Evolutionary conservation across 1,284 basidiomycete species (phyloP).

Genomic region (Boletellus deceptivus): DNA sequence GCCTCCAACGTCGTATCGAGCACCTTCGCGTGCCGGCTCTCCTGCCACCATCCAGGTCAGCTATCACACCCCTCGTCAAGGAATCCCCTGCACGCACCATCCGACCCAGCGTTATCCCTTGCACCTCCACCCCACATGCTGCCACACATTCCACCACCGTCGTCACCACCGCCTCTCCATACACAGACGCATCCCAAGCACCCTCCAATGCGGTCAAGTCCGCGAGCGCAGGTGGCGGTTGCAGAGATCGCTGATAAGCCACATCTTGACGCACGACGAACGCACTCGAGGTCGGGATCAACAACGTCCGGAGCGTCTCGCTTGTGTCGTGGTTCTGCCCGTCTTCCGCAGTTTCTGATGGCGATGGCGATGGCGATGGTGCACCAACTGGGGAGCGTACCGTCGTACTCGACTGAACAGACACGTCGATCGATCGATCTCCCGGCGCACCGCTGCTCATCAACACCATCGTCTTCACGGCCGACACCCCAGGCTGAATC

Average conservation of each 20-base stretch:
- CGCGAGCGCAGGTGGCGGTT: constrained; percentile 32
- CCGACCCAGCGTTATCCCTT: constrained; percentile 45
- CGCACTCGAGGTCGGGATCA: constrained; percentile 56
- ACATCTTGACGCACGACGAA: constrained; percentile 52
- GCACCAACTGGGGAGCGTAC: not conserved
- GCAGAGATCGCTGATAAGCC: constrained; percentile 44
- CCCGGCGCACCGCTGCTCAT: constrained; percentile 58
- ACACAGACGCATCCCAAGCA: constrained; percentile 50
- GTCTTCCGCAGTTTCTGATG: constrained; percentile 10
- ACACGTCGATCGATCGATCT: constrained; percentile 70
- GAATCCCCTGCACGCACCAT: constrained; percentile 37
- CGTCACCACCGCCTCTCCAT: constrained; percentile 55
- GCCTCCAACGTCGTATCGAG: constrained; percentile 40
- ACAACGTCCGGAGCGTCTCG: constrained; percentile 64
- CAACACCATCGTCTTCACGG: constrained; percentile 59
- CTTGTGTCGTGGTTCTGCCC: constrained; percentile 28
- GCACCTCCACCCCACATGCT: constrained; percentile 54
- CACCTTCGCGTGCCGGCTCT: constrained; percentile 45
- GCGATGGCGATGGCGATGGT: not conserved
- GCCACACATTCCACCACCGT: constrained; percentile 52
- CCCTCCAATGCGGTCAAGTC: constrained; percentile 58
- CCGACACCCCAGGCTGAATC: constrained; percentile 53
- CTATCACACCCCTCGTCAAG: no score
- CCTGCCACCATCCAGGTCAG: constrained; percentile 34
- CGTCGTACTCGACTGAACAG: constrained; percentile 57